Percentiles rank a stretch among this genome's conserved stretches.
phyloP scores from a whole-genome alignment of 306 rosid genomes.

The Vicia faba region DNA sequence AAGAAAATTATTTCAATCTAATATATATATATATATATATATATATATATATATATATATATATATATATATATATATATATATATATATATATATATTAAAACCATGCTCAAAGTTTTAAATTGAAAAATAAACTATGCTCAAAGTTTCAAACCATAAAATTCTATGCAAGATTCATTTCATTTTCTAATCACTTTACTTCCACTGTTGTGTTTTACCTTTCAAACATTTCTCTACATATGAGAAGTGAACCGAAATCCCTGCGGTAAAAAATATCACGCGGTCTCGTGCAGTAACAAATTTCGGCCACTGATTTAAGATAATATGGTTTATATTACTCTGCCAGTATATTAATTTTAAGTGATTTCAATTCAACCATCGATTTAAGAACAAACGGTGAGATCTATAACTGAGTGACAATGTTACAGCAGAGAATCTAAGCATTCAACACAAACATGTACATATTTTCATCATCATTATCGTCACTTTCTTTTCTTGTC shows the following conservation, averaged over 20 bases:
- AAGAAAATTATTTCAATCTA: too few relatives aligned
- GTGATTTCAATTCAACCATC: too few relatives aligned
- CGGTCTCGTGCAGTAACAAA: background rate
- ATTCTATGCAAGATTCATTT: conserved; percentile 1
- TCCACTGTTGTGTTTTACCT: conserved; percentile 38
- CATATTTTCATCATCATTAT: conserved; percentile 27
- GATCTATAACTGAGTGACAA: background rate
- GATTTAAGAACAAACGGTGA: background rate
- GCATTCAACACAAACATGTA: conserved; percentile 31
- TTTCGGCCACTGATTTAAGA: too few relatives aligned
- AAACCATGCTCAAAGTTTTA: too few relatives aligned
- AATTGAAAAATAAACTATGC: too few relatives aligned
- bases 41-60: too few relatives aligned
- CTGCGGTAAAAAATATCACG: background rate
- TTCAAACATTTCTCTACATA: conserved; percentile 26
- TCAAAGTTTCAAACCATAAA: too few relatives aligned
- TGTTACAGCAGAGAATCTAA: background rate
- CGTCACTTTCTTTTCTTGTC: conserved; percentile 87
- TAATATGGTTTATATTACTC: too few relatives aligned
- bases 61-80: too few relatives aligned
- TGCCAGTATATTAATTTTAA: too few relatives aligned
- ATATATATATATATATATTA: too few relatives aligned
- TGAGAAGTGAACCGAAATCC: background rate
- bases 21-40: too few relatives aligned
- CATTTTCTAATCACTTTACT: conserved; percentile 30